Base-by-base conservation (phyloP, 805 yeast species). In the Torulaspora maleeae region DNA sequence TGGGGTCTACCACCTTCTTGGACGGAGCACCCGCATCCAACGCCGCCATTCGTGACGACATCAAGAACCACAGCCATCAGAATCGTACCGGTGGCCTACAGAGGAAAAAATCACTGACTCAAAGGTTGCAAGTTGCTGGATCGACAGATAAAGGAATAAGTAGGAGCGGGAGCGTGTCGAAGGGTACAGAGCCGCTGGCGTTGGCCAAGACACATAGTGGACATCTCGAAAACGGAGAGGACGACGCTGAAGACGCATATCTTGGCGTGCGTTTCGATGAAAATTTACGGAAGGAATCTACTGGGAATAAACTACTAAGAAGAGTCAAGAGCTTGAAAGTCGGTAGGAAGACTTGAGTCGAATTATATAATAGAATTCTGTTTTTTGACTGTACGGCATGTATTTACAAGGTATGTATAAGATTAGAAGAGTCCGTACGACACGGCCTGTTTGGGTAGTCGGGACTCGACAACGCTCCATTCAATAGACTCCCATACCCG, bases 1-100 rank as follows among this genome's bases (percentile, higher is more conserved):
- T 93, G 35, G 99, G 99, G 2, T 78, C 91, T 1, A 77, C 96
- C 2, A 91, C 99, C 0, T 91, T 91, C 62, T 63, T 91, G 49
- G 96, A 93, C 64, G 99, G 99, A 28, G 93, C 97, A 0, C 98
- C 98, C 11, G 99, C 97, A 4, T 67, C 83, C 44, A 64, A 67
- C 22, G 62, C 64, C 13, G 78, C 76, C n/a, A 66, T 65, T 13
- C 54, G 54, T 30, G 73, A 71, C 30, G 73, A 67, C 32, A 60
- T 64, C 40, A 55, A 51, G 51, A 61, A 56, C 47, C 69, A 52
- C 29, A 55, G 56, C 16, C 61, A 63, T 27, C 66, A 64, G 38
- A 66, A 74, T 15, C 49, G 56, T 17, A 44, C 38, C 16, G 82
- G 81, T 1, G 82, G 81, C 0, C 67, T 90, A 49, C 79, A 81